Base-by-base conservation (phyloP, 768 basidiomycete species). In the Lentinula raphanica region DNA sequence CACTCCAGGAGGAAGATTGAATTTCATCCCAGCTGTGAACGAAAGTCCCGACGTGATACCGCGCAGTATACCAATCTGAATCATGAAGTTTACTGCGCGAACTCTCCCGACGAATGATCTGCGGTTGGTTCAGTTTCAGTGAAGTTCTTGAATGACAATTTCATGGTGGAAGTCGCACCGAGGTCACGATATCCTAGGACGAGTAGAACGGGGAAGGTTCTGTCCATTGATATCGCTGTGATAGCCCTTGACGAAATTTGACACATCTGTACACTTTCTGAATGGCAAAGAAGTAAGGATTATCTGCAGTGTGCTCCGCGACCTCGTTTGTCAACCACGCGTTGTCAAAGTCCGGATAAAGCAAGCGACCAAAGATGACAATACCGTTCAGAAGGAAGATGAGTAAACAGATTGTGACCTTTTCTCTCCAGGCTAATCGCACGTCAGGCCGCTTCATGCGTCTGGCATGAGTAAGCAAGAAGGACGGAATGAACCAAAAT, bases 401-500 rank as follows among this genome's bases (percentile, higher is more conserved):
- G 64, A 97, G 79, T 68, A 84, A 76, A 74, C 84, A 94, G 60
- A 97, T 94, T 0, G 94, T 85, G 23, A 95, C 68, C 71, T 97
- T 98, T 69, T 98, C 94, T 58, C 94, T 77, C 94, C 94, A 98
- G 0, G 94, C 94, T 21, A 96, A 78, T 25, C 89, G 88, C 9
- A 98, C 74, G 68, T 98, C 94, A 1, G 92, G 92, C 4, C 94
- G 90, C 67, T 95, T 96, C 94, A 98, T 95, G 19, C 91, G 80
- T 1, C 94, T 93, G 17, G 95, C 32, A 36, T 74, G 72, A 42
- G 71, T 76, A 27, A 95, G 79, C 17, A 85, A 65, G 67, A 92
- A 89, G 3, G 76, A 75, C 0, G 95, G 95, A 1, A 95, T 84
- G 77, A 80, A 87, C 71, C 82, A 88, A 68, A 96, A 95, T 36